Percentiles rank a stretch among this genome's conserved stretches.
Conservation (phyloP, 495 filamentous ascomycete genomes). For the Penicillium crystallinum region DNA sequence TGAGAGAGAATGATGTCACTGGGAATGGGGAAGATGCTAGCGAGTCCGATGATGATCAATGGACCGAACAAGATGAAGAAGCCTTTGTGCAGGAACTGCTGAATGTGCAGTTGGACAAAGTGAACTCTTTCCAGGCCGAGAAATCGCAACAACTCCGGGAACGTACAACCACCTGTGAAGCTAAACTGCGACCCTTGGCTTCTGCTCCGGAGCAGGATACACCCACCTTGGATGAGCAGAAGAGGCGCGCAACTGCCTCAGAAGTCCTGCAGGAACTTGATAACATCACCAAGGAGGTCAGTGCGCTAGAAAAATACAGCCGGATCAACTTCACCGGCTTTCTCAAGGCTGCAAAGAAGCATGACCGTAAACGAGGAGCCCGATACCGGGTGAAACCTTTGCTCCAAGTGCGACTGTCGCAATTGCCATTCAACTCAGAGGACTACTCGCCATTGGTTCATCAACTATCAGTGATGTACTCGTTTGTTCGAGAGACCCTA, state of each 20-base stretch:
- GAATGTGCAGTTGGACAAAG: constrained; percentile 93
- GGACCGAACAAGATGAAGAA: constrained; percentile 96
- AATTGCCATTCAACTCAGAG: constrained; percentile 91
- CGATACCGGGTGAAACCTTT: constrained; percentile 83
- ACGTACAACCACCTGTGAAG: constrained; percentile 53
- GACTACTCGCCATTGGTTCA: constrained; percentile 87
- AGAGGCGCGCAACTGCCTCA: constrained; percentile 52
- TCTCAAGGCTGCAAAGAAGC: constrained; percentile 96
- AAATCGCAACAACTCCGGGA: constrained; percentile 68
- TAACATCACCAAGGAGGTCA: constrained; percentile 80
- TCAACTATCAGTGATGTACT: constrained; percentile 88
- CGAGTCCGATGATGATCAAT: constrained; percentile 50
- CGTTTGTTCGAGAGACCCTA: constrained; percentile 79
- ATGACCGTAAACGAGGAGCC: constrained; percentile 81
- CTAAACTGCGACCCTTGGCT: constrained; percentile 45
- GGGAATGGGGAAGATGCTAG: constrained; percentile 41
- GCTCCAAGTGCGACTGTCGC: constrained; percentile 79
- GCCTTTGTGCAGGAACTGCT: constrained; percentile 90
- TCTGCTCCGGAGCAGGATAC: constrained; percentile 24
- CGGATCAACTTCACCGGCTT: constrained; percentile 97
- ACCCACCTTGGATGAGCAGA: constrained; percentile 30
- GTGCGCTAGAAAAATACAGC: constrained; percentile 89
- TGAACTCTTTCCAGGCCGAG: constrained; percentile 79
- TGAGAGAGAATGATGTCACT: constrained; percentile 61
- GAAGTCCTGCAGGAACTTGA: constrained; percentile 77